Conservation (phyloP, 345 rosid species). For the Heritiera fomes region DNA sequence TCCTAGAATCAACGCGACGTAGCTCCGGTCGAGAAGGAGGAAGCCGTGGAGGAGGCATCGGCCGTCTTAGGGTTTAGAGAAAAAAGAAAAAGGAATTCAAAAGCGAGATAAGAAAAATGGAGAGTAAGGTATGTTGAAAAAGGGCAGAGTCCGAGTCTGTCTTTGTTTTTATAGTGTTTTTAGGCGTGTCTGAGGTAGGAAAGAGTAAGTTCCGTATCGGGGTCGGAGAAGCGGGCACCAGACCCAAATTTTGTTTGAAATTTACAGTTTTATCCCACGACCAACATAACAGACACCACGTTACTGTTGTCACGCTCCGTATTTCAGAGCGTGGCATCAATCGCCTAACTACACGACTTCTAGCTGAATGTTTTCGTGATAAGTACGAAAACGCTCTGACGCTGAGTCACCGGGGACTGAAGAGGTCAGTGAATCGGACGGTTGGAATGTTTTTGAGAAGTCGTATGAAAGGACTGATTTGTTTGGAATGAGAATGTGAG, state of each 20-base stretch:
- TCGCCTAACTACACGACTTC: neutral
- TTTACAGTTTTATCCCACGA: slow-evolving; percentile 15
- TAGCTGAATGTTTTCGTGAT: neutral
- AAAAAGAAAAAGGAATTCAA: neutral
- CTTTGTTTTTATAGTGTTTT: neutral
- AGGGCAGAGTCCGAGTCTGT: neutral
- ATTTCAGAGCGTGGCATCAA: neutral
- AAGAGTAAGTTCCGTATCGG: slow-evolving; percentile 32
- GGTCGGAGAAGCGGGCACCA: slow-evolving; percentile 30
- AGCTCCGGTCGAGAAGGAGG: slow-evolving; percentile 25
- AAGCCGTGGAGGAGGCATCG: slow-evolving; percentile 32
- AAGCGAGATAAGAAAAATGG: neutral
- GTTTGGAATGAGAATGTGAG: neutral
- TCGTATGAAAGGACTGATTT: neutral
- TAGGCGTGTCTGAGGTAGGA: slow-evolving; percentile 11
- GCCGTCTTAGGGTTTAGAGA: slow-evolving; percentile 27
- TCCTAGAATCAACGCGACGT: slow-evolving; percentile 51
- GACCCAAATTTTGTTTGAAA: neutral
- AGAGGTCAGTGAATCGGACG: neutral
- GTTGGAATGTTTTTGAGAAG: neutral
- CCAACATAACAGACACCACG: slow-evolving; percentile 2
- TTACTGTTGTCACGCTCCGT: neutral
- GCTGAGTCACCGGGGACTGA: no score
- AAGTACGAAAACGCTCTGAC: neutral
- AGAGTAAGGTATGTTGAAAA: neutral